Percentiles rank a stretch among this genome's conserved stretches.
Evolutionary conservation across 148 eudicot genomes (phyloP).

Genomic region (Pharnaceum exiguum): DNA sequence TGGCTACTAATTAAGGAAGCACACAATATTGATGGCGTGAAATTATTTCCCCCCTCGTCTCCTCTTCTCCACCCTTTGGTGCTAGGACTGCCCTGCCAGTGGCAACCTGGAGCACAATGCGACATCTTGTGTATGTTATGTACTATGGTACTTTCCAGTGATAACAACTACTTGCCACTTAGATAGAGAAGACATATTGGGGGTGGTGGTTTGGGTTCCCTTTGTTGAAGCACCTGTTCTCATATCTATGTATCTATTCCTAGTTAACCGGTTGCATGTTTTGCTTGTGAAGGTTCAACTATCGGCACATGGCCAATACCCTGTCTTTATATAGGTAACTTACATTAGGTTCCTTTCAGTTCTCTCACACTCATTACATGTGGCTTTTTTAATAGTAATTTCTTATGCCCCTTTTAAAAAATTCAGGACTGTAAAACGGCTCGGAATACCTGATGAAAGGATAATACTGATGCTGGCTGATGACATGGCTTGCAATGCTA

Average conservation of each 20-base stretch:
- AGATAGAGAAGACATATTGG: too few relatives aligned
- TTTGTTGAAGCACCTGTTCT: too few relatives aligned
- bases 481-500: constrained; percentile 98
- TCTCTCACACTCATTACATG: background rate
- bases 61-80: too few relatives aligned
- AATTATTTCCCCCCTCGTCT: too few relatives aligned
- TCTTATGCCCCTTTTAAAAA: background rate
- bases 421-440: constrained; percentile 84
- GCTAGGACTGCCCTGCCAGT: too few relatives aligned
- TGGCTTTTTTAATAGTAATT: background rate
- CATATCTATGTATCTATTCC: background rate
- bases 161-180: too few relatives aligned
- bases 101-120: too few relatives aligned
- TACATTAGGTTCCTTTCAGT: background rate
- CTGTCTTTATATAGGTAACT: constrained; percentile 80
- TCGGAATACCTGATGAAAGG: constrained; percentile 98
- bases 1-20: too few relatives aligned
- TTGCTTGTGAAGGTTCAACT: constrained; percentile 71
- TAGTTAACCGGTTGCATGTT: constrained; percentile 1
- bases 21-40: too few relatives aligned
- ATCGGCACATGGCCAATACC: constrained; percentile 98
- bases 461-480: constrained; percentile 97
- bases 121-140: too few relatives aligned
- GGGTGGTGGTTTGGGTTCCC: background rate
- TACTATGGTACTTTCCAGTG: too few relatives aligned